Percentiles rank a stretch among this genome's conserved stretches.
Conservation (phyloP, 2,329 filamentous ascomycete species). For the Didymellaceae sp. region DNA sequence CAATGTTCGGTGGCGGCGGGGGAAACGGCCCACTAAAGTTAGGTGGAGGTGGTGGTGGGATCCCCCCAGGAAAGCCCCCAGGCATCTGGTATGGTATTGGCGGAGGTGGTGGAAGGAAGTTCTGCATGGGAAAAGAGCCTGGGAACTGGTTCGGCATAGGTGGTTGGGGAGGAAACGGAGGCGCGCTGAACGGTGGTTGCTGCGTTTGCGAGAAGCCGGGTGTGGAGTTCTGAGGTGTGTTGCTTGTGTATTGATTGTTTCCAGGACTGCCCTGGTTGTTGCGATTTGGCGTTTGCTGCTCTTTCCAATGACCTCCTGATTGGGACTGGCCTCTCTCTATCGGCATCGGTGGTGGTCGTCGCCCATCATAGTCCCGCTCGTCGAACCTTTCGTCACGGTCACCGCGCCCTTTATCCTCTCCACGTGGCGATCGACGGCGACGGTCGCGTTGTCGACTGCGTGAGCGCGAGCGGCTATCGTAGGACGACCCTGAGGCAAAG, state of each 20-base stretch:
- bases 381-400: constrained; percentile 20
- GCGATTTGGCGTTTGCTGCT: constrained; percentile 8
- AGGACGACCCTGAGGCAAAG: constrained; percentile 25
- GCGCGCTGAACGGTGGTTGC: constrained; percentile 25
- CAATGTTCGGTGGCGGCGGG: constrained; percentile 27
- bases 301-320: constrained; percentile 21
- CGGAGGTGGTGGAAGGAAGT: constrained; percentile 30
- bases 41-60: constrained; percentile 35
- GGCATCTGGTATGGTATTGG: constrained; percentile 28
- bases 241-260: constrained; percentile 16
- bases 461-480: constrained; percentile 26
- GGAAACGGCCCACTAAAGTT: constrained; percentile 33
- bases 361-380: constrained; percentile 13
- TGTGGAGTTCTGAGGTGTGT: constrained; percentile 10
- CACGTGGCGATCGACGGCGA: constrained; percentile 20
- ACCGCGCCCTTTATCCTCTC: constrained; percentile 8
- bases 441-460: constrained; percentile 20
- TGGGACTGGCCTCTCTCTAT: constrained; percentile 17
- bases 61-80: constrained; percentile 14
- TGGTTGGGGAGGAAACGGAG: constrained; percentile 27
- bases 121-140: constrained; percentile 25
- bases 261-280: constrained; percentile 8
- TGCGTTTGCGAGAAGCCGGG: constrained; percentile 19
- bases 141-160: constrained; percentile 26
- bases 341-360: constrained; percentile 16